Conservation (phyloP, 2,329 filamentous ascomycete species). For the Sordariomycetes sp. region DNA sequence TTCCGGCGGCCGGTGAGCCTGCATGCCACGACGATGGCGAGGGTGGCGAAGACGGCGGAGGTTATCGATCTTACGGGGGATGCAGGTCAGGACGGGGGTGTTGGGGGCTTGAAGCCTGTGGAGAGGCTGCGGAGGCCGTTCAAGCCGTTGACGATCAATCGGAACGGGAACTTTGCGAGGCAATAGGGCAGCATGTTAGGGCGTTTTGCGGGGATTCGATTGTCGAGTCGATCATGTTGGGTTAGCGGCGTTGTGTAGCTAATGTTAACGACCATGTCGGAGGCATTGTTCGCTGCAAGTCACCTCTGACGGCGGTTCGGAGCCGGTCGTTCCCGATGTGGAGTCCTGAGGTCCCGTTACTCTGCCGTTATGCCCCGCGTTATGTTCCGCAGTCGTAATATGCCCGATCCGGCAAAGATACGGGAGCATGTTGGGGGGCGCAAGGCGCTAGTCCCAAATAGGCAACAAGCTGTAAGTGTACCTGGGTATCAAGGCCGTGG, state of each 20-base stretch:
- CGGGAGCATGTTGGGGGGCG: neutral
- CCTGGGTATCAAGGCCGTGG: neutral
- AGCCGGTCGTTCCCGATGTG: neutral
- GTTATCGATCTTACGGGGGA: slow-evolving; percentile 16
- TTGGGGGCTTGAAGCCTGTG: slow-evolving; percentile 33
- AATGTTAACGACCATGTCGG: too few relatives aligned
- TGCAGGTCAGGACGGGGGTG: neutral
- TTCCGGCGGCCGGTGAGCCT: slow-evolving; percentile 27
- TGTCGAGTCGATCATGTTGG: neutral
- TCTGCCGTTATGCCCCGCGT: neutral
- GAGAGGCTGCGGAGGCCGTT: slow-evolving; percentile 43
- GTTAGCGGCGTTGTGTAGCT: neutral
- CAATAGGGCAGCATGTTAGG: neutral
- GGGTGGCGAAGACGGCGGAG: slow-evolving; percentile 14
- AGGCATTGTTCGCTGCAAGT: neutral
- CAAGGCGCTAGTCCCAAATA: neutral
- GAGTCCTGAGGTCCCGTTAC: neutral
- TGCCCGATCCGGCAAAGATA: too few relatives aligned
- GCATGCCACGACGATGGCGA: slow-evolving; percentile 39
- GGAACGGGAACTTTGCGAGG: slow-evolving; percentile 11
- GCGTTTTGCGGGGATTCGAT: neutral
- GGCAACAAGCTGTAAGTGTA: neutral
- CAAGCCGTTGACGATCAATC: slow-evolving; percentile 43
- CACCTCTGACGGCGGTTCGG: neutral
- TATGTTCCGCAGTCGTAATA: neutral